These are phyloP conservation scores for Cladobotryum mycophilum DNA, from an alignment of 2,329 filamentous ascomycete species.

Conservation along the genomic window DNA sequence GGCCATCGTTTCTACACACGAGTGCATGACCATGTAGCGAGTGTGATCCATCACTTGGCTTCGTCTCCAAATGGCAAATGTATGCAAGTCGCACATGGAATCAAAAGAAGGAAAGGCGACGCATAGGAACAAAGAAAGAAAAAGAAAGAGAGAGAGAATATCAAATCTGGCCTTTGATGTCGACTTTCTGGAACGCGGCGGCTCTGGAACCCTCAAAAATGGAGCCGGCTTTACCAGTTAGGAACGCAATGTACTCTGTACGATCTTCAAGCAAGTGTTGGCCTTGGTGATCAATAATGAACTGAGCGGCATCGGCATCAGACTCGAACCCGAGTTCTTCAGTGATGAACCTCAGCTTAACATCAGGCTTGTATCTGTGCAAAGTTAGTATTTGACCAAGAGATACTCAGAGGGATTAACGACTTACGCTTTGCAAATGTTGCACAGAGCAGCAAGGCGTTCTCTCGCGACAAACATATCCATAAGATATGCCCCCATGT, in stretches of 20 bases:
- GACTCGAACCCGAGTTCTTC: conserved; percentile 95
- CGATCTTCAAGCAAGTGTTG: conserved; percentile 72
- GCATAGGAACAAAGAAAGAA: neutral
- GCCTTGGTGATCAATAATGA: conserved; percentile 75
- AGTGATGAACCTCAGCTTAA: conserved; percentile 85
- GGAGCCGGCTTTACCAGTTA: conserved; percentile 64
- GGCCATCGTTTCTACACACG: neutral
- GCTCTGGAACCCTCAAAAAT: conserved; percentile 69
- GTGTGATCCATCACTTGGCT: neutral
- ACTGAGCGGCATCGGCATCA: conserved; percentile 83
- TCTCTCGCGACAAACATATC: conserved; percentile 98
- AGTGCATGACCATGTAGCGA: neutral
- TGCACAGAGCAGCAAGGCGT: conserved; percentile 81
- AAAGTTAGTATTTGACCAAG: conserved; percentile 37
- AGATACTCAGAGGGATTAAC: neutral
- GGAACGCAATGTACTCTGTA: conserved; percentile 64
- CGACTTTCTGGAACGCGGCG: conserved; percentile 76
- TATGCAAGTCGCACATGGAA: neutral
- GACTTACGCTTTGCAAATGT: conserved; percentile 90
- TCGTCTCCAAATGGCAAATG: neutral
- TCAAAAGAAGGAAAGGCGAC: neutral
- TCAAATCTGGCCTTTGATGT: conserved; percentile 97
- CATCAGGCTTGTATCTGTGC: conserved; percentile 79
- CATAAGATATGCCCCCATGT: conserved; percentile 98
- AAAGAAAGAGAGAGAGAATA: neutral